Evolutionary conservation across 306 rosid genomes (phyloP), one percentile per base, ranked within the genome.

Genomic region (Prunus fruticosa): DNA sequence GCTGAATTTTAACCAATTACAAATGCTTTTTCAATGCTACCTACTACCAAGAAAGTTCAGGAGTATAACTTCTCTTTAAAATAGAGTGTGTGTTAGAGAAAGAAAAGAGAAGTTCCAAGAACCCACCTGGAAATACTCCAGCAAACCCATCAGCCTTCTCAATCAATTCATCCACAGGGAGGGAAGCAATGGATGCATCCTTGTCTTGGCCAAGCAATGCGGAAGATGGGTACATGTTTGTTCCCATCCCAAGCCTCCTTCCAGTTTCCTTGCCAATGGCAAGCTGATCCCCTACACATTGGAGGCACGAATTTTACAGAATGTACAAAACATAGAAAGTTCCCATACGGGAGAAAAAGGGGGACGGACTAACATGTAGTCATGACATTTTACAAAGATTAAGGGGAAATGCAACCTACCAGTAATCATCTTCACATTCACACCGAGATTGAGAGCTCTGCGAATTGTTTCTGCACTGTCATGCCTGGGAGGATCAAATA

Each of bases 61-160:
- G 20, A 15, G 12, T 62, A 30, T 15, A 13, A 32, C 67, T 28
- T 63, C 3, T 10, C 67, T 34, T 38, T 38, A 64, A 64, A 64
- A 13, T 7, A 20, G 60, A 19, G 32, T 61, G 57, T 30, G 30
- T 27, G 57, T 56, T 30, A 49, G 2, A 16, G 46, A 54, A 49
- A 53, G 49, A 9, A 53, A 30, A 34, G 43, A 3, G 46, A 57
- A 74, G 61, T 20, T 50, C 63, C 34, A 25, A 82, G 16, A 76
- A 76, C 78, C 72, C 70, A 95, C 99, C 99, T 30, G 99, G 99
- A 87, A 96, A 96, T 41, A 96, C 99, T 75, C 99, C 99, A 56
- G 99, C 99, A 86, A 96, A 96, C 74, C 99, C 99, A 76, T 96
- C 99, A 7, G 99, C 99, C 81, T 91, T 92, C 84, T 96, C 99